Evolutionary conservation across 805 yeast genomes (phyloP), one percentile per base, ranked within the genome.

Genomic region (Wickerhamomyces hampshirensis): DNA sequence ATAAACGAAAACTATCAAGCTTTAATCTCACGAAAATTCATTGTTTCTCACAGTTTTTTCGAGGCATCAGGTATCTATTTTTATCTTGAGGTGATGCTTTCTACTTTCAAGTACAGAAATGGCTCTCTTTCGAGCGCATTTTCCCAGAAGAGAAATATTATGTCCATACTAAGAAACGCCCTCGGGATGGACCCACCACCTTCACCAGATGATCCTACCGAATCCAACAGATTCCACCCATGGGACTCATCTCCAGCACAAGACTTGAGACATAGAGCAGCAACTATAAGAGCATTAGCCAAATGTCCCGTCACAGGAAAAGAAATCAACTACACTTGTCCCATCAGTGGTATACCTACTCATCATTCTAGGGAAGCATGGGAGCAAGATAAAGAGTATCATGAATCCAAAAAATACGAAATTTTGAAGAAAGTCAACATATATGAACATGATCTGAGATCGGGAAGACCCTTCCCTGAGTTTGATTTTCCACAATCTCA

Each of bases 181-280:
- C 55, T 74, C 16, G 80, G 80, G 0, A 55, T 80, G 56, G 84
- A 77, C 43, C 78, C 80, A 4, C 82, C 84, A 16, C 66, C 75
- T 10, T 73, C 80, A 1, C 77, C 76, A 24, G 75, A 77, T 47
- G 77, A 71, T 26, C 91, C 93, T 18, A 79, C 85, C 1, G 71
- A 70, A 14, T 83, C 77, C 48, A 81, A 82, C 57, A 63, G 91
- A 52, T 84, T 84, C 55, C 84, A 85, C 55, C 77, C 78, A 19
- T 89, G 97, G 97, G 97, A 91, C 54, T 80, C 83, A 41, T 85
- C 96, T 2, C 97, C 98, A 2, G 75, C 80, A 18, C 84, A 83
- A 37, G 96, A 86, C 48, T 68, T 91, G 40, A 75, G 98, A 46
- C 83, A 86, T 47, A 73, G 97, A 43, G 97, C 98, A 1, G 96